Evolutionary conservation across 2,329 filamentous ascomycete species (phyloP), one percentile per base, ranked within the genome.

Genomic region (Ophiostoma triangulosporum): DNA sequence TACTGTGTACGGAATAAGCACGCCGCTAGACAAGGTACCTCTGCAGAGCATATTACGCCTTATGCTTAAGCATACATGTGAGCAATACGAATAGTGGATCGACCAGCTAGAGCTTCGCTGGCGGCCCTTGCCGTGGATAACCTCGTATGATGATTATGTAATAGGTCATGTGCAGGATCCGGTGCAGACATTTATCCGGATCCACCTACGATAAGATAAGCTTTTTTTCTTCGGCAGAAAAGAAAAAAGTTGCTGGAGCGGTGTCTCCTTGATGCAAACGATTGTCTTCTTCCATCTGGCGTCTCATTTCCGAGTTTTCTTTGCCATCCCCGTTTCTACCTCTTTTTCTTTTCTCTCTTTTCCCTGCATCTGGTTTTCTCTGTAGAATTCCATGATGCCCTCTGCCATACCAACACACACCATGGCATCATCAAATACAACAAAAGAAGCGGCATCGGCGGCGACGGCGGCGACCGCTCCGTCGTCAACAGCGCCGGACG

Each of bases 161-260:
- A 43, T 17, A 14, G 4, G n/a, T n/a, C n/a, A n/a, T n/a, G n/a
- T n/a, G n/a, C n/a, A n/a, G 1, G 12, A 6, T 6, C 20, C 11
- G 38, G 20, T 26, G n/a, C 6, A 29, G 45, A n/a, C n/a, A n/a
- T 55, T 52, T 49, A 43, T 52, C 50, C 24, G 46, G 33, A 26
- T 27, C 51, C 26, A 48, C 26, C 17, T 14, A 2, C 29, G 58
- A 59, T 59, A 60, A 60, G 57, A 60, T 58, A 60, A 57, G 22
- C 24, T 56, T 53, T 59, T 54, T 57, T 53, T 53, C n/a, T 56
- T 26, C 32, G 29, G 20, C 26, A 48, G 38, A 54, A 45, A 54
- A 56, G 49, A 51, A 46, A 36, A 46, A 46, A 46, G 43, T 46
- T 46, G 35, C 31, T 35, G 32, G 27, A 27, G 35, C 46, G 27